These are phyloP conservation scores for Clonostachys rosea DNA, from an alignment of 2,329 filamentous ascomycete species.

Conservation along the genomic window DNA sequence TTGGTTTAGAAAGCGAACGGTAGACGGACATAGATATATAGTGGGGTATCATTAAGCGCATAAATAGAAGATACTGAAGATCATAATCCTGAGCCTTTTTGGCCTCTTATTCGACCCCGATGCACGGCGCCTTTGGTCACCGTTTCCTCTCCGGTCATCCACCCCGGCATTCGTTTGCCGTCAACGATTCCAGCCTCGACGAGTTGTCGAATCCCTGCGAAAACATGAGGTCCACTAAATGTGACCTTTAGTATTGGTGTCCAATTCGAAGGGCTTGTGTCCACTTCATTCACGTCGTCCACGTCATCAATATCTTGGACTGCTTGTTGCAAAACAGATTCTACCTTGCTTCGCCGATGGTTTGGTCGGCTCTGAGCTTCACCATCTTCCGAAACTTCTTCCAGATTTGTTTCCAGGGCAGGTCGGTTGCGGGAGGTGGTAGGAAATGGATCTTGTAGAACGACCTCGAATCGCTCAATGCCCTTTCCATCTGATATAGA, in stretches of 20 bases:
- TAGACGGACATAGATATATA: constrained; percentile 5
- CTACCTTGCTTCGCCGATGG: constrained; percentile 25
- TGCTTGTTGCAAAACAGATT: constrained; percentile 22
- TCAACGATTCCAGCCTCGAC: constrained; percentile 74
- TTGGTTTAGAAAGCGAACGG: constrained; percentile 54
- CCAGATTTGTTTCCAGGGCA: constrained; percentile 4
- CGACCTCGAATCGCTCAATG: constrained; percentile 56
- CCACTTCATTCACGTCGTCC: constrained; percentile 6
- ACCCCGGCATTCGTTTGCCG: constrained; percentile 75
- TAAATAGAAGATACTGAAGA: neutral
- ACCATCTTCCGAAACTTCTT: constrained; percentile 5
- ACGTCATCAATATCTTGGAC: constrained; percentile 7
- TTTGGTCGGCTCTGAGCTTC: constrained; percentile 2
- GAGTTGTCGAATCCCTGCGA: constrained; percentile 72
- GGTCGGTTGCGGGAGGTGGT: neutral
- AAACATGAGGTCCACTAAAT: constrained; percentile 74
- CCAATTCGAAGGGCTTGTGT: constrained; percentile 19
- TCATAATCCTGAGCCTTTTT: constrained; percentile 51
- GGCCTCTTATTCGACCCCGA: constrained; percentile 58
- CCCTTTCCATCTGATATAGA: constrained; percentile 52
- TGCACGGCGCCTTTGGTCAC: constrained; percentile 69
- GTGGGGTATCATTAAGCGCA: constrained; percentile 1
- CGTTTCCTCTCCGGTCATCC: constrained; percentile 86
- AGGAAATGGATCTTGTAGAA: constrained; percentile 54
- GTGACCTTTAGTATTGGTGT: constrained; percentile 49